Evolutionary conservation across 2,329 filamentous ascomycete species (phyloP).

Genomic region (Trichoderma asperellum): DNA sequence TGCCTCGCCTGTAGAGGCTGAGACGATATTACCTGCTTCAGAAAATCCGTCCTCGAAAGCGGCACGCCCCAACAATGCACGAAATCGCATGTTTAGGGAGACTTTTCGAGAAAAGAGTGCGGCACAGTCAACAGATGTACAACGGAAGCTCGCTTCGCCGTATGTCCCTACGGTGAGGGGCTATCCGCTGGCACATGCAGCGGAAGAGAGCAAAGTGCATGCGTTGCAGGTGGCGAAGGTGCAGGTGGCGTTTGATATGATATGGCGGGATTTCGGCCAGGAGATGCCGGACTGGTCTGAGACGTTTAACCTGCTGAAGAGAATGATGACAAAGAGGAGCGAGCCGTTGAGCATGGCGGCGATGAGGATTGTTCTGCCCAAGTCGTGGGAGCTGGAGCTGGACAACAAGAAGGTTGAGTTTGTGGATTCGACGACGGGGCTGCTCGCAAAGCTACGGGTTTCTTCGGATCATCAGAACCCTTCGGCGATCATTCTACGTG

Average conservation of each 20-base stretch:
- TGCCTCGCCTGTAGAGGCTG: constrained; percentile 26
- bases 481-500: constrained; percentile 42
- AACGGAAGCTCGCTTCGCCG: constrained; percentile 35
- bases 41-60: background rate
- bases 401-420: constrained; percentile 42
- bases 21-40: background rate
- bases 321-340: constrained; percentile 42
- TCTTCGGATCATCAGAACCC: constrained; percentile 40
- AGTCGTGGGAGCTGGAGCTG: constrained; percentile 42
- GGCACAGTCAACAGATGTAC: constrained; percentile 31
- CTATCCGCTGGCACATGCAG: constrained; percentile 38
- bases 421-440: constrained; percentile 42
- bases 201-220: constrained; percentile 33
- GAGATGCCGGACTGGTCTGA: constrained; percentile 46
- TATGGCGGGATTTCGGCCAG: constrained; percentile 39
- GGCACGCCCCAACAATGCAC: constrained; percentile 30
- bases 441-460: constrained; percentile 41
- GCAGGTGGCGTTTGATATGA: constrained; percentile 44
- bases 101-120: constrained; percentile 37
- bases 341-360: constrained; percentile 43
- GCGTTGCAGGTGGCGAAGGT: constrained; percentile 38
- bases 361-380: constrained; percentile 44
- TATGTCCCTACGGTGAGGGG: constrained; percentile 37
- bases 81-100: constrained; percentile 38
- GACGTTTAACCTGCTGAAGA: constrained; percentile 45